phyloP scores from a whole-genome alignment of 1,284 basidiomycete species.

The Coniferiporia weirii region DNA sequence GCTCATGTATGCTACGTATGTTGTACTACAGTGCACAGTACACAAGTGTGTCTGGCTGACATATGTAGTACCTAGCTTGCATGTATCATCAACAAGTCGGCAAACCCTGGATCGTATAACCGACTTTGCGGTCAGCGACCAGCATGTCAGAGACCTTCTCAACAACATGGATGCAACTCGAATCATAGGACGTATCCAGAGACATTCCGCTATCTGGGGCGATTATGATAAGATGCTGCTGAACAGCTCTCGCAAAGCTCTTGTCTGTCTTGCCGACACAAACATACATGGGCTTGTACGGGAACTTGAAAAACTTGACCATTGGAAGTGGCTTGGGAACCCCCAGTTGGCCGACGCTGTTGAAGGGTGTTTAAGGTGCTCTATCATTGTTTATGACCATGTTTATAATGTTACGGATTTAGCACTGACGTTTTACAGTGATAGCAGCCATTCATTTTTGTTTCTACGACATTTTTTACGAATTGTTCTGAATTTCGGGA shows the following conservation, averaged over 20 bases:
- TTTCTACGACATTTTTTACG: not conserved
- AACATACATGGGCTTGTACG: not conserved
- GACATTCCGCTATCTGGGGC: not conserved
- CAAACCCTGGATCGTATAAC: not conserved
- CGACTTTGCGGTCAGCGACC: not conserved
- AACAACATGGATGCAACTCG: not conserved
- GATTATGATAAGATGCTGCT: not conserved
- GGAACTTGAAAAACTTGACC: not conserved
- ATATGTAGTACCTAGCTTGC: not conserved
- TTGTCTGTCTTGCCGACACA: not conserved
- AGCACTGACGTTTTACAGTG: not conserved
- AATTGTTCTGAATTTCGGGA: not conserved
- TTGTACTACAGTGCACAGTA: no score
- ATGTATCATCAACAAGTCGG: not conserved
- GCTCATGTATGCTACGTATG: no score
- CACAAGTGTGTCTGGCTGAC: no score
- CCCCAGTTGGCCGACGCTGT: not conserved
- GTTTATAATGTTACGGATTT: not conserved
- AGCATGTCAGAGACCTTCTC: not conserved
- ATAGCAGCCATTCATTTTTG: not conserved
- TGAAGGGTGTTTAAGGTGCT: not conserved
- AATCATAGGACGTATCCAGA: not conserved
- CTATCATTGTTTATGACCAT: not conserved
- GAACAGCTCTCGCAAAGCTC: not conserved
- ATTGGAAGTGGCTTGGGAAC: not conserved